These are phyloP conservation scores for Cryphonectria parasitica DNA, from an alignment of 2,329 filamentous ascomycete genomes.

Conservation along the genomic window DNA sequence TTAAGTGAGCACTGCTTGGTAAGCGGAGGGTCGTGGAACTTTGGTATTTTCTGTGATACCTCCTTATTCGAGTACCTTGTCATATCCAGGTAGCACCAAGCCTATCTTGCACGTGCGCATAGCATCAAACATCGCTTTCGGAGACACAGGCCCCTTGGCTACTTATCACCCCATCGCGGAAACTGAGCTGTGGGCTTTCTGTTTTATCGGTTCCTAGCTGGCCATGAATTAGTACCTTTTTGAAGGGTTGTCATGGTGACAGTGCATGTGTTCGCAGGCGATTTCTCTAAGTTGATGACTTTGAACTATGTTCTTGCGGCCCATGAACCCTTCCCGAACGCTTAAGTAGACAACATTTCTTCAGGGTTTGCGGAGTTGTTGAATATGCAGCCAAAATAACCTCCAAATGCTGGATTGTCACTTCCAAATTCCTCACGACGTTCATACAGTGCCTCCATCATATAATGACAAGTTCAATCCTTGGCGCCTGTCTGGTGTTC, in stretches of 20 bases:
- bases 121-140: not conserved
- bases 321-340: slow-evolving; percentile 36
- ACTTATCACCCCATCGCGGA: not conserved
- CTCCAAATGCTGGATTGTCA: too few species aligned
- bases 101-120: not conserved
- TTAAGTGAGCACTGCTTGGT: too few species aligned
- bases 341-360: slow-evolving; percentile 46
- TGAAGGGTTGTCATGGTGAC: slow-evolving; percentile 41
- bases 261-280: slow-evolving; percentile 44
- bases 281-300: slow-evolving; percentile 43
- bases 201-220: too few species aligned
- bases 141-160: not conserved
- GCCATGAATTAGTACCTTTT: slow-evolving; percentile 37
- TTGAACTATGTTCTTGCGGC: slow-evolving; percentile 43
- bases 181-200: too few species aligned
- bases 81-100: not conserved
- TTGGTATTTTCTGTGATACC: too few species aligned
- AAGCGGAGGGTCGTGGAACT: too few species aligned
- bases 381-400: slow-evolving; percentile 36
- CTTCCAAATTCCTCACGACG: too few species aligned
- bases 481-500: slow-evolving; percentile 40
- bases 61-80: too few species aligned
- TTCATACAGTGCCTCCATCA: slow-evolving; percentile 38
- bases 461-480: slow-evolving; percentile 42
- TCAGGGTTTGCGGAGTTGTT: slow-evolving; percentile 45